A percentile compares a stretch with the other conserved stretches of the same genome.
These are phyloP conservation scores for Lagenaria siceraria DNA, from an alignment of 306 rosid genomes.

Conservation along the genomic window DNA sequence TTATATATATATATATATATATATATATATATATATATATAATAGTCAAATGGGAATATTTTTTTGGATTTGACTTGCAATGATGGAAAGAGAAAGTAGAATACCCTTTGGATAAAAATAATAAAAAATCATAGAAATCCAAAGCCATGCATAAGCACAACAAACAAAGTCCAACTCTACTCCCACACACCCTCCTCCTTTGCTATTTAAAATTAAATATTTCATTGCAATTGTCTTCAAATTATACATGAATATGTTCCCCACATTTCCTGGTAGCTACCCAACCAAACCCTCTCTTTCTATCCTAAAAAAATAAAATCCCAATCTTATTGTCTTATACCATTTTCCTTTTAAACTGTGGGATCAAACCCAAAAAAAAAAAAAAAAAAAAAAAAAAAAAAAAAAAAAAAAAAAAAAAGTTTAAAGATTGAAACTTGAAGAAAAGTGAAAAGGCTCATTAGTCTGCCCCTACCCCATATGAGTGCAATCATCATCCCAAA, in stretches of 20 bases:
- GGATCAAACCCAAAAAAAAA: slow-evolving; percentile 13
- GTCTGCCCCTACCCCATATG: slow-evolving; percentile 48
- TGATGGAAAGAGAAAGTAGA: not conserved
- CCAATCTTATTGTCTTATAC: slow-evolving; percentile 20
- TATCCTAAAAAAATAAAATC: slow-evolving; percentile 18
- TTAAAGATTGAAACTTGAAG: slow-evolving; percentile 20
- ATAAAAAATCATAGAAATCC: not conserved
- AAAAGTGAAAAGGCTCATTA: slow-evolving; percentile 14
- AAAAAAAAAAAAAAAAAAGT: slow-evolving; percentile 20
- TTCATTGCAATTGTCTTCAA: slow-evolving; percentile 45
- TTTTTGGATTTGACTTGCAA: slow-evolving; percentile 1
- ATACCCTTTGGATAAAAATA: not conserved
- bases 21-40: no score
- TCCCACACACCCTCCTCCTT: slow-evolving; percentile 15
- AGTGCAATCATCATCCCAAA: slow-evolving; percentile 73
- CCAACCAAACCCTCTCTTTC: slow-evolving; percentile 8
- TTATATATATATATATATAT: no score
- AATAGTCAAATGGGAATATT: no score
- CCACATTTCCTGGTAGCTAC: slow-evolving; percentile 73
- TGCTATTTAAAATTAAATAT: slow-evolving; percentile 15
- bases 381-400: slow-evolving; percentile 17
- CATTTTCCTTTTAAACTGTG: slow-evolving; percentile 11
- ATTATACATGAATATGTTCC: slow-evolving; percentile 73
- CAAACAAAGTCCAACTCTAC: slow-evolving; percentile 42
- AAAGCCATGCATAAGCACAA: slow-evolving; percentile 2